Evolutionary conservation across 2,329 filamentous ascomycete genomes (phyloP).

Genomic region (Paecilomyces niveus): DNA sequence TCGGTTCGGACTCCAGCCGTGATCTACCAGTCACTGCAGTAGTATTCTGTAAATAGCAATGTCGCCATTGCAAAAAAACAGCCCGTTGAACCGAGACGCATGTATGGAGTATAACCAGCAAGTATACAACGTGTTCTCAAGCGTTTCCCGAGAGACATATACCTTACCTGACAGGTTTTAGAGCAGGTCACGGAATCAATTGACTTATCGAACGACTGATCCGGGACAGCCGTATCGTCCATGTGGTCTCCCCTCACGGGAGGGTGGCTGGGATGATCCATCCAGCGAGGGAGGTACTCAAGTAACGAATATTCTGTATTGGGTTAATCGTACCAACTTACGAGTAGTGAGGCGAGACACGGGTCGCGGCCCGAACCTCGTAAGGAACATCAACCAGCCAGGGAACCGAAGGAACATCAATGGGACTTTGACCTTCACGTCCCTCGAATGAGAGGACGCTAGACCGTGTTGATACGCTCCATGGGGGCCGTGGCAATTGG

Average conservation of each 20-base stretch:
- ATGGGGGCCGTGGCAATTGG: neutral
- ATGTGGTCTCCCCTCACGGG: neutral
- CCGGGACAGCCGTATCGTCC: neutral
- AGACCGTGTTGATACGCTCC: neutral
- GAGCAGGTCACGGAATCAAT: neutral
- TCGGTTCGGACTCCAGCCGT: neutral
- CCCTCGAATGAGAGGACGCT: neutral
- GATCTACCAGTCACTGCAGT: neutral
- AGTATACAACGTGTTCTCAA: neutral
- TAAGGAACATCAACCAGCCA: neutral
- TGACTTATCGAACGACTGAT: neutral
- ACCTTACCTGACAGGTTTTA: neutral
- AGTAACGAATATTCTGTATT: neutral
- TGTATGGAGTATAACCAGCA: neutral
- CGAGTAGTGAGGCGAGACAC: neutral
- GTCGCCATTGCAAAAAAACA: neutral
- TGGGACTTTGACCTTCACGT: neutral
- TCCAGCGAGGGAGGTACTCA: neutral
- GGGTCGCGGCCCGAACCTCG: neutral
- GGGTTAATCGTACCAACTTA: no score
- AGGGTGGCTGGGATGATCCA: neutral
- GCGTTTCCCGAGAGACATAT: no score
- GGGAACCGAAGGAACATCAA: neutral
- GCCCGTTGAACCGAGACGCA: neutral
- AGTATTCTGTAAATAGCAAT: neutral